Evolutionary conservation across 2,329 filamentous ascomycete genomes (phyloP).

Genomic region (Trichoderma atrobrunneum): DNA sequence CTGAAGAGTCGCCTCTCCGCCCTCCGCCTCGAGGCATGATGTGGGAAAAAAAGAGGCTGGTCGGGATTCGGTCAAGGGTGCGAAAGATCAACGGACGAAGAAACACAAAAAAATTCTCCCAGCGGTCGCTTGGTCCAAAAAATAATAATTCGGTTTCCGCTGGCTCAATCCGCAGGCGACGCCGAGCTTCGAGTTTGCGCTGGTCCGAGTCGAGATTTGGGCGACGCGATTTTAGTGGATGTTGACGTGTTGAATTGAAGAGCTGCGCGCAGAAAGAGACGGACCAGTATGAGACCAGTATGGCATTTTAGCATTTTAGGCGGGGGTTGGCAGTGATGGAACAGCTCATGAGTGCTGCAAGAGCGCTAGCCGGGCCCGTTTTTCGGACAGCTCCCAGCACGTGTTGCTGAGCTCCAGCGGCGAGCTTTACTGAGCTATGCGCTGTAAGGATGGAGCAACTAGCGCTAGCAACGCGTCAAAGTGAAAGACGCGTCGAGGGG

Average conservation of each 20-base stretch:
- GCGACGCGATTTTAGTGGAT: slow-evolving; percentile 19
- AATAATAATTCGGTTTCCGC: not conserved
- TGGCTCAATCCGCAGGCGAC: not conserved
- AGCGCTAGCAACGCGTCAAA: not conserved
- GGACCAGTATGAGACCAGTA: not conserved
- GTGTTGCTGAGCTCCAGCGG: slow-evolving; percentile 14
- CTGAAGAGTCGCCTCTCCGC: slow-evolving; percentile 23
- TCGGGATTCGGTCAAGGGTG: not conserved
- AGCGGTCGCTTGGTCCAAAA: not conserved
- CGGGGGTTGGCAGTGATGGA: not conserved
- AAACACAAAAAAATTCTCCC: not conserved
- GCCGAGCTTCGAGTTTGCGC: slow-evolving; percentile 15
- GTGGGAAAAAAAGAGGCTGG: not conserved
- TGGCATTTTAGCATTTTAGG: not conserved
- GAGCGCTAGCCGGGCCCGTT: not conserved
- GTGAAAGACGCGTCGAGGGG: slow-evolving; percentile 27
- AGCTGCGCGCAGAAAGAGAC: not conserved
- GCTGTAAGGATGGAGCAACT: not conserved
- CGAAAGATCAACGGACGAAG: not conserved
- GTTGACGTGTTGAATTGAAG: slow-evolving; percentile 22
- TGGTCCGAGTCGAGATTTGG: slow-evolving; percentile 8
- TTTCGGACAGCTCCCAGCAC: slow-evolving; percentile 6
- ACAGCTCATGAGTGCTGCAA: not conserved
- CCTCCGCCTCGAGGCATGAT: slow-evolving; percentile 35
- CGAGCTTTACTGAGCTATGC: slow-evolving; percentile 5